phyloP scores from a whole-genome alignment of 2,329 filamentous ascomycete species.

The Fulvia fulva region DNA sequence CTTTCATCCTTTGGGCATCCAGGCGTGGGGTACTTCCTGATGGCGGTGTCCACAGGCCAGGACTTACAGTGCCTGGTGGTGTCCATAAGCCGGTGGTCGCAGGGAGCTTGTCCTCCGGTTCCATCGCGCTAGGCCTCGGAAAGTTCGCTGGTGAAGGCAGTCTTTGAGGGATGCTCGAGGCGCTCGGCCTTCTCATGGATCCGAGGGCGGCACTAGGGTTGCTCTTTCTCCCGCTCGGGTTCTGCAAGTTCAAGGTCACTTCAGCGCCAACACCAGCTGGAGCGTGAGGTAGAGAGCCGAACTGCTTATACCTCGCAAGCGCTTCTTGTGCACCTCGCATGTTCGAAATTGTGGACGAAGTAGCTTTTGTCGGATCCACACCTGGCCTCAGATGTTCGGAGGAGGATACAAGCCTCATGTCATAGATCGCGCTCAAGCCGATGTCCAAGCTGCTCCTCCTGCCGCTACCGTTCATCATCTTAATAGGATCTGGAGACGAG shows the following conservation, averaged over 20 bases:
- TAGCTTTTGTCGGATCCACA: slow-evolving; percentile 36
- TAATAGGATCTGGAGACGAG: slow-evolving; percentile 20
- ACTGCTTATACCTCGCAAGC: slow-evolving; percentile 18
- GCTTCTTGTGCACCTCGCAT: slow-evolving; percentile 18
- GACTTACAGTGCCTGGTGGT: not conserved
- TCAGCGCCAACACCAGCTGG: slow-evolving; percentile 17
- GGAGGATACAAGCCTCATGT: slow-evolving; percentile 69
- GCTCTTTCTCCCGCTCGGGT: slow-evolving; percentile 25
- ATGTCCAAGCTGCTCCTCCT: slow-evolving; percentile 40
- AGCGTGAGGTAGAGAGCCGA: slow-evolving; percentile 13
- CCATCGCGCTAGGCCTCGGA: slow-evolving; percentile 1
- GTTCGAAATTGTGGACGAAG: slow-evolving; percentile 12
- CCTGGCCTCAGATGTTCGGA: slow-evolving; percentile 66
- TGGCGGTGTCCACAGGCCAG: slow-evolving; percentile 40
- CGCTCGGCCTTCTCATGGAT: slow-evolving; percentile 21
- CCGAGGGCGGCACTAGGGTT: slow-evolving; percentile 21
- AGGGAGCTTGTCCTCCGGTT: slow-evolving; percentile 33
- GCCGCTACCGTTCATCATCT: slow-evolving; percentile 27
- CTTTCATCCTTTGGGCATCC: slow-evolving; percentile 20
- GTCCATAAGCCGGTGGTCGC: slow-evolving; percentile 19
- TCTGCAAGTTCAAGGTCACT: slow-evolving; percentile 15
- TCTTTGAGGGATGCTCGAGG: slow-evolving; percentile 9
- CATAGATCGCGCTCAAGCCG: slow-evolving; percentile 58
- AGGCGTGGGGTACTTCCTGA: slow-evolving; percentile 21
- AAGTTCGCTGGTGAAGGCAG: slow-evolving; percentile 29